These are phyloP conservation scores for Xylariales sp. DNA, from an alignment of 2,329 filamentous ascomycete species.

Conservation along the genomic window DNA sequence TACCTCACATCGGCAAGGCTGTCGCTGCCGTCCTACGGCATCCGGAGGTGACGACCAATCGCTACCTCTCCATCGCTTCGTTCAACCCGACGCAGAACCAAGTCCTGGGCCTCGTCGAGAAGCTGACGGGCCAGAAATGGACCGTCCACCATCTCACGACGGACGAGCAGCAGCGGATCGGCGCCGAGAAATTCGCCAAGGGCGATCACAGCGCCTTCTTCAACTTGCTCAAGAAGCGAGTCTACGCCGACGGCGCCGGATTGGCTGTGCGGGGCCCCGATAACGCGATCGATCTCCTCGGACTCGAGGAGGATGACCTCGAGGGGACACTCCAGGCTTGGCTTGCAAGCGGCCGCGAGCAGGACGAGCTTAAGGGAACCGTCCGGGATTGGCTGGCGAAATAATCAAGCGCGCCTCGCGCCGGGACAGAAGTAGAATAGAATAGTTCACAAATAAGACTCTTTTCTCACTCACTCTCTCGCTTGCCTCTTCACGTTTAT, in stretches of 20 bases:
- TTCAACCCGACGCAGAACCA: slow-evolving; percentile 69
- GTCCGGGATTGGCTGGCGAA: slow-evolving; percentile 42
- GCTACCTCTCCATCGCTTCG: slow-evolving; percentile 67
- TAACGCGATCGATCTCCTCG: slow-evolving; percentile 43
- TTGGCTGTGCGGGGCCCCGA: slow-evolving; percentile 39
- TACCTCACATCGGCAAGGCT: slow-evolving; percentile 62
- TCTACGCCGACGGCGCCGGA: slow-evolving; percentile 46
- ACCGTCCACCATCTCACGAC: slow-evolving; percentile 54
- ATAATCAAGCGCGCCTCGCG: slow-evolving; percentile 11
- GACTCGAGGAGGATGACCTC: slow-evolving; percentile 45
- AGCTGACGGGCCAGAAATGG: slow-evolving; percentile 63
- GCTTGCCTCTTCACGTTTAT: slow-evolving; percentile 1
- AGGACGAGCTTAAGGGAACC: slow-evolving; percentile 43
- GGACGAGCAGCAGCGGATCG: slow-evolving; percentile 53
- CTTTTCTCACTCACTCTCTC: not conserved
- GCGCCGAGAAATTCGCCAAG: slow-evolving; percentile 55
- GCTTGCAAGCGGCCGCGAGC: slow-evolving; percentile 42
- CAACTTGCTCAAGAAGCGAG: slow-evolving; percentile 42
- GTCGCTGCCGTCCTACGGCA: slow-evolving; percentile 62
- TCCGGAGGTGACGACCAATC: slow-evolving; percentile 65
- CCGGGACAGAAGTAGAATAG: not conserved
- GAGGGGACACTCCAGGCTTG: slow-evolving; percentile 41
- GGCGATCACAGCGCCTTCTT: slow-evolving; percentile 53
- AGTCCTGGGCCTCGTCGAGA: slow-evolving; percentile 64
- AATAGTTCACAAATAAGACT: not conserved